Evolutionary conservation across 169 alveolate species (phyloP).

Genomic region (Theileria sp.): DNA sequence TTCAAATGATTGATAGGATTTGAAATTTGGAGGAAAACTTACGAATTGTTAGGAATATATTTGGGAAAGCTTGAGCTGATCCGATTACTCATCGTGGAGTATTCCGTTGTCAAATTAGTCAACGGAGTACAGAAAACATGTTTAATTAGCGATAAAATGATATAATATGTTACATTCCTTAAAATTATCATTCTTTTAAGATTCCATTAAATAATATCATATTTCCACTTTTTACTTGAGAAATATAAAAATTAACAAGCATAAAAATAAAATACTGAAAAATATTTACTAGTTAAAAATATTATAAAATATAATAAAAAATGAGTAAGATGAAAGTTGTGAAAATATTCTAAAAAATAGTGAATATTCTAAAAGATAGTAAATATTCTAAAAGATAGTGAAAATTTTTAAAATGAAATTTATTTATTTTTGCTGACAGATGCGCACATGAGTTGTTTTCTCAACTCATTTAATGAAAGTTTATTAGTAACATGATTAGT

Average conservation of each 20-base stretch:
- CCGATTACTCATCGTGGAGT: constrained; percentile 30
- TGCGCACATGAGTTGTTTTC: constrained; percentile 38
- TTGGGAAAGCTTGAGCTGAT: constrained; percentile 27
- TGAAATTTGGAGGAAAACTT: not conserved
- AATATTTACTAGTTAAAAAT: too few species aligned
- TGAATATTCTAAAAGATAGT: not conserved
- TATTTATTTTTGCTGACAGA: not conserved
- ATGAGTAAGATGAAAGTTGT: too few species aligned
- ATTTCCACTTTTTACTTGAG: not conserved
- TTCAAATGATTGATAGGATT: not conserved
- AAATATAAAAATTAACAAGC: not conserved
- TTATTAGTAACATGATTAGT: constrained; percentile 3
- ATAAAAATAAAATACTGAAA: too few species aligned
- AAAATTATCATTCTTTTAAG: not conserved
- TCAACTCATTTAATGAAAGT: constrained; percentile 52
- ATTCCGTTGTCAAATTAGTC: constrained; percentile 22
- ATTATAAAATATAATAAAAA: not conserved
- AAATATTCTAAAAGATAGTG: not conserved
- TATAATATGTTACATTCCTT: constrained; percentile 1
- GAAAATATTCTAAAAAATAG: not conserved
- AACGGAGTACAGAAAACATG: not conserved
- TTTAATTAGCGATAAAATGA: constrained; percentile 4
- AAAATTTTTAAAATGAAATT: not conserved
- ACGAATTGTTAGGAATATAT: constrained; percentile 51
- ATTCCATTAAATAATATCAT: not conserved